A percentile compares a stretch with the other conserved stretches of the same genome.
These are phyloP conservation scores for Asterophora lycoperdoides DNA, from an alignment of 768 basidiomycete genomes.

Conservation along the genomic window DNA sequence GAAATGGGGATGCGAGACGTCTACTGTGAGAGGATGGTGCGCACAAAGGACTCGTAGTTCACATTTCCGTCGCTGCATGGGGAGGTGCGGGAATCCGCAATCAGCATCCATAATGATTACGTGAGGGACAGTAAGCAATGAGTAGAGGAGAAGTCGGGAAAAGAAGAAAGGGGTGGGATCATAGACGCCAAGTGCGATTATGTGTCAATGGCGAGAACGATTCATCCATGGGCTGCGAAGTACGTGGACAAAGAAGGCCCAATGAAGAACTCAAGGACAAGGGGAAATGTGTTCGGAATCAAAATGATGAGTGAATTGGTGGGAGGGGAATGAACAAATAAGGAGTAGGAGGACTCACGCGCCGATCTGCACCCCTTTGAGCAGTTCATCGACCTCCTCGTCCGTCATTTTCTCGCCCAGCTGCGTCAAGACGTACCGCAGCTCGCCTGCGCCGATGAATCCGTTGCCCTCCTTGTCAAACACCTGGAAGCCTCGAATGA, in stretches of 20 bases:
- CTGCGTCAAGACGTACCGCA: slow-evolving; percentile 91
- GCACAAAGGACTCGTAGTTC: slow-evolving; percentile 96
- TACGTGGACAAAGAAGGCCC: no score
- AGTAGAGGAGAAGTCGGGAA: no score
- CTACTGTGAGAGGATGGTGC: slow-evolving; percentile 88
- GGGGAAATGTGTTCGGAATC: no score
- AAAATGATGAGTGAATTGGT: neutral
- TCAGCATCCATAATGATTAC: neutral
- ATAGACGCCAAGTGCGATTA: no score
- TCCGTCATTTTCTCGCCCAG: slow-evolving; percentile 98
- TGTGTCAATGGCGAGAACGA: no score
- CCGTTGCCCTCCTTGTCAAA: slow-evolving; percentile 97
- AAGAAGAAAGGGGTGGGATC: no score
- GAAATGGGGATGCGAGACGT: no score
- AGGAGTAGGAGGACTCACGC: slow-evolving; percentile 46
- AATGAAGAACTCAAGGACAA: no score
- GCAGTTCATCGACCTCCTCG: slow-evolving; percentile 95
- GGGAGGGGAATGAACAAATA: slow-evolving; percentile 7
- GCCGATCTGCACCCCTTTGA: slow-evolving; percentile 93
- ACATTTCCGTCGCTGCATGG: slow-evolving; percentile 83
- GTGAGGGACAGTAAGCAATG: no score
- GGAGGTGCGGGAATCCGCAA: neutral
- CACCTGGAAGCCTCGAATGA: slow-evolving; percentile 98
- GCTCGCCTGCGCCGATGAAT: slow-evolving; percentile 86
- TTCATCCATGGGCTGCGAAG: no score